Conservation (phyloP, 2,329 filamentous ascomycete species). For the Nemania sp. region DNA sequence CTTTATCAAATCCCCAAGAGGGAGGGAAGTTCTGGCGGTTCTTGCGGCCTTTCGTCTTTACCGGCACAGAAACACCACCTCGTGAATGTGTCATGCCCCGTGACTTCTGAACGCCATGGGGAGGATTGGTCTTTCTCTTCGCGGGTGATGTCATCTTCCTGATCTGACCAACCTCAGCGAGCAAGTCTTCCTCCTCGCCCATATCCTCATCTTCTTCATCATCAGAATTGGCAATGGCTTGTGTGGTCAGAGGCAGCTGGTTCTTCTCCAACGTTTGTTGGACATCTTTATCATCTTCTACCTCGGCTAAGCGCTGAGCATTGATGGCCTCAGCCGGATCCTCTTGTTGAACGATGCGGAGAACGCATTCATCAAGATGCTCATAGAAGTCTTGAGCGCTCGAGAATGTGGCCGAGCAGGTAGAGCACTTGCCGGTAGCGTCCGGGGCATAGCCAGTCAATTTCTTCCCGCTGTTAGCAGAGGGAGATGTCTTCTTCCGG, state of each 20-base stretch:
- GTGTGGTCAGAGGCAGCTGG: slow-evolving; percentile 54
- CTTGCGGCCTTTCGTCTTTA: slow-evolving; percentile 73
- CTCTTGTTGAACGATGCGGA: slow-evolving; percentile 72
- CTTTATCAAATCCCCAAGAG: slow-evolving; percentile 88
- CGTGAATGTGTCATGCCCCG: slow-evolving; percentile 78
- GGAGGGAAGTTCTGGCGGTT: slow-evolving; percentile 91
- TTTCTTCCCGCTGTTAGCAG: slow-evolving; percentile 60
- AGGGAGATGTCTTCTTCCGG: slow-evolving; percentile 60
- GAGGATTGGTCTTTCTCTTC: slow-evolving; percentile 61
- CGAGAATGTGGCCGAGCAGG: slow-evolving; percentile 85
- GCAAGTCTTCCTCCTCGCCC: slow-evolving; percentile 62
- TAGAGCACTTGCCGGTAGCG: slow-evolving; percentile 92
- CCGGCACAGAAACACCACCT: slow-evolving; percentile 64
- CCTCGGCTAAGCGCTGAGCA: slow-evolving; percentile 65
- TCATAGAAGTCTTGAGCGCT: slow-evolving; percentile 98
- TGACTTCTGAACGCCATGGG: slow-evolving; percentile 65
- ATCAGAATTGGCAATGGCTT: slow-evolving; percentile 40
- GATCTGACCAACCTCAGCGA: slow-evolving; percentile 59
- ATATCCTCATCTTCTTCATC: slow-evolving; percentile 62
- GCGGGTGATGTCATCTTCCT: slow-evolving; percentile 55
- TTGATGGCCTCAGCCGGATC: slow-evolving; percentile 72
- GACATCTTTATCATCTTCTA: slow-evolving; percentile 66
- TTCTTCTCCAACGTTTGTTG: slow-evolving; percentile 67
- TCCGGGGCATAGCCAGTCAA: slow-evolving; percentile 72
- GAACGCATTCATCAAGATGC: slow-evolving; percentile 80